These are phyloP conservation scores for Penicillium desertorum DNA, from an alignment of 495 filamentous ascomycete species.

Conservation along the genomic window DNA sequence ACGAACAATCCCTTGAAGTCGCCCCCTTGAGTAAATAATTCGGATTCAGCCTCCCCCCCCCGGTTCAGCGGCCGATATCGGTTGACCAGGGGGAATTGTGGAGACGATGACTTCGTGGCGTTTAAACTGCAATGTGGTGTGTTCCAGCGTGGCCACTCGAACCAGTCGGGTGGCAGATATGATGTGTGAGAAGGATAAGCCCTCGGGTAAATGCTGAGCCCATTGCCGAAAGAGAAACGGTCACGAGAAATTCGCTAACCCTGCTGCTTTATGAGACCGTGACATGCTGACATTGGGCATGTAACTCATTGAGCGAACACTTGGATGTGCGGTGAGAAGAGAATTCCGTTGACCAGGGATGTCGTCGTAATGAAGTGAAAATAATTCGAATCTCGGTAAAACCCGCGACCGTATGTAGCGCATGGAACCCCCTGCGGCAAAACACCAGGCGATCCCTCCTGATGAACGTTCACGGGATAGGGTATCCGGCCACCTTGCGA, in stretches of 20 bases:
- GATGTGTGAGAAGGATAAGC: constrained; percentile 11
- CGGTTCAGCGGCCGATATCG: constrained; percentile 11
- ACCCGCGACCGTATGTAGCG: constrained; percentile 1
- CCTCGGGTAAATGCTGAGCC: constrained; percentile 8
- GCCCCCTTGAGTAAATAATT: constrained; percentile 23
- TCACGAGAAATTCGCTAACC: background rate
- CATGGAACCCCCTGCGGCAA: constrained; percentile 8
- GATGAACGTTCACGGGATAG: constrained; percentile 11
- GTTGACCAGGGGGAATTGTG: constrained; percentile 14
- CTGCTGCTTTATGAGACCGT: constrained; percentile 4
- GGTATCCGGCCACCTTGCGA: background rate
- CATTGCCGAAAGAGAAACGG: constrained; percentile 2
- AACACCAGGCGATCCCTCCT: constrained; percentile 3
- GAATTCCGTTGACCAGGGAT: background rate
- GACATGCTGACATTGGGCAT: constrained; percentile 6
- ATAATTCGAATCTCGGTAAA: constrained; percentile 7
- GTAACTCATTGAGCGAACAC: constrained; percentile 1
- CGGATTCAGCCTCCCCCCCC: constrained; percentile 8
- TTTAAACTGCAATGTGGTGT: constrained; percentile 2
- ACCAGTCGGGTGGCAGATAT: constrained; percentile 26
- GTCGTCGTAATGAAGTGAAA: constrained; percentile 7
- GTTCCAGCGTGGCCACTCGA: constrained; percentile 21
- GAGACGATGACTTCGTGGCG: constrained; percentile 20
- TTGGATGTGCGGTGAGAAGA: constrained; percentile 11
- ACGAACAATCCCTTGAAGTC: constrained; percentile 21